phyloP scores from a whole-genome alignment of 176 grass and related monocot species.

The Tillandsia fasciculata region DNA sequence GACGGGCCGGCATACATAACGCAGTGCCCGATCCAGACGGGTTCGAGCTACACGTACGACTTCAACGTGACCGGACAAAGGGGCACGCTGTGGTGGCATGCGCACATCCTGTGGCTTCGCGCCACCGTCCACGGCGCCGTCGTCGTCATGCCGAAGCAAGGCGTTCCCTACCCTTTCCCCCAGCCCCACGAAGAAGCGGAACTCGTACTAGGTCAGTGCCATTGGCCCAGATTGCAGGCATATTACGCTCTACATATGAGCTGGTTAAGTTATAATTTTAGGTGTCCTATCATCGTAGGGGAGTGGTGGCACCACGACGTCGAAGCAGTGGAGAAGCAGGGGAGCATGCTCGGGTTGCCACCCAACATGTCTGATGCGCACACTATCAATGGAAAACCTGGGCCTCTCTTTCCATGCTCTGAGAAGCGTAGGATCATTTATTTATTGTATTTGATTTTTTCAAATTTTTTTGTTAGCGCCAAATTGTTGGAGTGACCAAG shows the following conservation, averaged over 20 bases:
- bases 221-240: no score
- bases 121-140: constrained; percentile 58
- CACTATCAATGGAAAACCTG: constrained; percentile 58
- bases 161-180: constrained; percentile 56
- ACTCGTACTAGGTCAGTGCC: constrained; percentile 37
- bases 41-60: constrained; percentile 41
- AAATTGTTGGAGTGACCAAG: not conserved
- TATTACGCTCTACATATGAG: not conserved
- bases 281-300: not conserved
- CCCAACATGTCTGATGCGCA: constrained; percentile 59
- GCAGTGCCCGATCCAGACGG: constrained; percentile 49
- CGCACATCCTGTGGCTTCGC: constrained; percentile 52
- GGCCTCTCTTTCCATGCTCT: constrained; percentile 45
- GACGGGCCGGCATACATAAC: constrained; percentile 59
- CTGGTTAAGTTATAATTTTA: no score
- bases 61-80: constrained; percentile 42
- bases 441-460: not conserved
- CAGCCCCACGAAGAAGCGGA: constrained; percentile 38
- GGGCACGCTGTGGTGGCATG: constrained; percentile 56
- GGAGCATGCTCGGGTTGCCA: constrained; percentile 29
- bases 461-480: not conserved
- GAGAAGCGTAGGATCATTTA: constrained; percentile 31
- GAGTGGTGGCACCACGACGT: constrained; percentile 64
- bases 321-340: constrained; percentile 37
- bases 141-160: constrained; percentile 35